Conservation (phyloP, 257 asterid species). For the Orobanche coerulescens region DNA sequence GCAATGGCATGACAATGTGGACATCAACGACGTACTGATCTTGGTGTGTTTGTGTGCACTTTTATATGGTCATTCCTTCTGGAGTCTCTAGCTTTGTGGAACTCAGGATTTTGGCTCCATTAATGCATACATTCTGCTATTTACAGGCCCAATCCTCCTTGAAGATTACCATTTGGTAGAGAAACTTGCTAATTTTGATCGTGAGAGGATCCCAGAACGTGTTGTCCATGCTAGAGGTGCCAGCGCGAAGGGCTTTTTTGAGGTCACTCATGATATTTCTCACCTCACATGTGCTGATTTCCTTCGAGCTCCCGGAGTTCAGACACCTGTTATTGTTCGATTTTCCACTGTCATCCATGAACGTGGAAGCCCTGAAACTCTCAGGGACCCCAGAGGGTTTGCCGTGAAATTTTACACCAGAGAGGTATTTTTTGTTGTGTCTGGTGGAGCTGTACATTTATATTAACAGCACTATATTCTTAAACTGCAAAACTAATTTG, state of each 20-base stretch:
- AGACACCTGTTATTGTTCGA: slow-evolving; percentile 82
- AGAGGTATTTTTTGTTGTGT: slow-evolving; percentile 27
- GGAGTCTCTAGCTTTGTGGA: neutral
- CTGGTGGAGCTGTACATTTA: neutral
- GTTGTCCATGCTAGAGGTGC: slow-evolving; percentile 98
- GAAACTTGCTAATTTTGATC: slow-evolving; percentile 80
- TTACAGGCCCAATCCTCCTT: slow-evolving; percentile 80
- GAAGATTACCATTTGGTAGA: slow-evolving; percentile 94
- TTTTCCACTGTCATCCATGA: slow-evolving; percentile 97
- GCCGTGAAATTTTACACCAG: slow-evolving; percentile 41
- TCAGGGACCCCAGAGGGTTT: slow-evolving; percentile 90
- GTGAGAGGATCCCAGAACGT: slow-evolving; percentile 94
- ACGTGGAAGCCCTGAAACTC: slow-evolving; percentile 97
- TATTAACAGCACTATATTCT: neutral
- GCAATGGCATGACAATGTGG: neutral
- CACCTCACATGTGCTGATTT: slow-evolving; percentile 90
- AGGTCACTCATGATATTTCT: slow-evolving; percentile 87
- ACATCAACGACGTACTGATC: neutral
- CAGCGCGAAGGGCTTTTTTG: slow-evolving; percentile 96
- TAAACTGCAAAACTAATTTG: neutral
- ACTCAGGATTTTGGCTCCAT: neutral
- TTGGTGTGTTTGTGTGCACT: neutral
- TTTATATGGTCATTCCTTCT: neutral
- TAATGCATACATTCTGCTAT: neutral
- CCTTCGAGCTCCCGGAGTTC: slow-evolving; percentile 97